Percentiles rank a stretch among this genome's conserved stretches.
Conservation (phyloP, 768 basidiomycete genomes). For the Leccinum aurantiacum region DNA sequence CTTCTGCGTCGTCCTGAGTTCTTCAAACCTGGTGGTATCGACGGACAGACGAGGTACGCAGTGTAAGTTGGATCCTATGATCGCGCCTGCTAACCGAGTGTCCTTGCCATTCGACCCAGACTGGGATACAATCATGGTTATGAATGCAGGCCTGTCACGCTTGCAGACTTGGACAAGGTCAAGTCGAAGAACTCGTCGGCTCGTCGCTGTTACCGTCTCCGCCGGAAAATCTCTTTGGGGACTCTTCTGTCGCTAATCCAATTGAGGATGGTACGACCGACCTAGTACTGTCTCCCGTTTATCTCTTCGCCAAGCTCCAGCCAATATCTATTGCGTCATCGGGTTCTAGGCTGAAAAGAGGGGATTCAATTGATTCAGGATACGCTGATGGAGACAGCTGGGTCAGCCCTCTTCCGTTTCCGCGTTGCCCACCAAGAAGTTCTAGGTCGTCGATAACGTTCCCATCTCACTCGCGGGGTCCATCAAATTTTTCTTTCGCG, state of each 20-base stretch:
- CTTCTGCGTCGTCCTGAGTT: conserved; percentile 78
- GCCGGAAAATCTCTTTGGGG: neutral
- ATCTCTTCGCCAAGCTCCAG: conserved; percentile 49
- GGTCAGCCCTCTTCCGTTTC: conserved; percentile 45
- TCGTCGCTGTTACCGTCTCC: conserved; percentile 29
- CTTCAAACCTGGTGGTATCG: conserved; percentile 60
- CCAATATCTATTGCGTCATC: conserved; percentile 33
- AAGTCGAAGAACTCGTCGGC: conserved; percentile 64
- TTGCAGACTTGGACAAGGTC: conserved; percentile 70
- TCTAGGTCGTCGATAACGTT: conserved; percentile 45
- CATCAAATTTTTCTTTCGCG: conserved; percentile 10
- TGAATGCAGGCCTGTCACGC: conserved; percentile 61
- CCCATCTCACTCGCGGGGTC: conserved; percentile 8
- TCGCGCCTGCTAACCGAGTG: neutral
- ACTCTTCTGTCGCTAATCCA: neutral
- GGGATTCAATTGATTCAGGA: conserved; percentile 58
- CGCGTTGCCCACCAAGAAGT: conserved; percentile 49
- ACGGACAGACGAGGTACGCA: conserved; percentile 63
- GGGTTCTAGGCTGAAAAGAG: conserved; percentile 24
- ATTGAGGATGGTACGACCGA: conserved; percentile 3
- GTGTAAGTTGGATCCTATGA: neutral
- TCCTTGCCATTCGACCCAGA: conserved; percentile 34
- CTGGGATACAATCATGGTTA: conserved; percentile 81
- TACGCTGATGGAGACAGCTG: conserved; percentile 47
- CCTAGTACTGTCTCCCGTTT: conserved; percentile 59